Conservation (phyloP, 208 protist species). For the Leishmania major region DNA sequence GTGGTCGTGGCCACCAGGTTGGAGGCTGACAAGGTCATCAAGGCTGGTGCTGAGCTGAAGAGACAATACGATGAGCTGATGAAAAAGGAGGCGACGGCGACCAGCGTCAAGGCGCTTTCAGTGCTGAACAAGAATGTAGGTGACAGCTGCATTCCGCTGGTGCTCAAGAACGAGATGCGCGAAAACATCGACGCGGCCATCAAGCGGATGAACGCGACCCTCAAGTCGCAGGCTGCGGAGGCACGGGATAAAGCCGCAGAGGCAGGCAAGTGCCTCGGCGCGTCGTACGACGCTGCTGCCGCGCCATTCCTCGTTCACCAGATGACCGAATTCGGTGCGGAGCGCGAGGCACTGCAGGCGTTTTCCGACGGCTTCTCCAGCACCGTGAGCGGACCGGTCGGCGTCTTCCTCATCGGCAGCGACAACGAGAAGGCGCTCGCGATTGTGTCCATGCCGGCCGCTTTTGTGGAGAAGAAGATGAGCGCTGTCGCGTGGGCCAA, state of each 20-base stretch:
- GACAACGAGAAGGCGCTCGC: constrained; percentile 78
- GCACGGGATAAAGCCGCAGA: constrained; percentile 73
- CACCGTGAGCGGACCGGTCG: constrained; percentile 60
- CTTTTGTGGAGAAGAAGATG: constrained; percentile 78
- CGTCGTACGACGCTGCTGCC: constrained; percentile 41
- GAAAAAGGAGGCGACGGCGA: constrained; percentile 36
- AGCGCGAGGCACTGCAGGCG: constrained; percentile 86
- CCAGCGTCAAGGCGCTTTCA: constrained; percentile 84
- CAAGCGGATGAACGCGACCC: constrained; percentile 62
- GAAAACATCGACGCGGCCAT: constrained; percentile 83
- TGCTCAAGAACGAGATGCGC: constrained; percentile 81
- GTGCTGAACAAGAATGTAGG: constrained; percentile 92
- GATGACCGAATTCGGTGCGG: constrained; percentile 67
- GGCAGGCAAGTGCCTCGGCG: constrained; percentile 57
- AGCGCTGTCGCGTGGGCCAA: constrained; percentile 88
- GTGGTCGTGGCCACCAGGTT: constrained; percentile 81
- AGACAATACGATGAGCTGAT: constrained; percentile 58
- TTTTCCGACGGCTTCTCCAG: constrained; percentile 75
- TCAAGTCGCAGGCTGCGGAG: constrained; percentile 70
- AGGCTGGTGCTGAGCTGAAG: constrained; percentile 48
- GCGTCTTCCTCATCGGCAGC: constrained; percentile 74
- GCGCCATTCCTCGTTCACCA: constrained; percentile 56
- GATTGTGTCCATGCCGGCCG: constrained; percentile 65
- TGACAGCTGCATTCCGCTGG: constrained; percentile 75
- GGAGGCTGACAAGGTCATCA: constrained; percentile 61